phyloP scores from a whole-genome alignment of 805 yeast species.

The Cyberlindnera lachancei region DNA sequence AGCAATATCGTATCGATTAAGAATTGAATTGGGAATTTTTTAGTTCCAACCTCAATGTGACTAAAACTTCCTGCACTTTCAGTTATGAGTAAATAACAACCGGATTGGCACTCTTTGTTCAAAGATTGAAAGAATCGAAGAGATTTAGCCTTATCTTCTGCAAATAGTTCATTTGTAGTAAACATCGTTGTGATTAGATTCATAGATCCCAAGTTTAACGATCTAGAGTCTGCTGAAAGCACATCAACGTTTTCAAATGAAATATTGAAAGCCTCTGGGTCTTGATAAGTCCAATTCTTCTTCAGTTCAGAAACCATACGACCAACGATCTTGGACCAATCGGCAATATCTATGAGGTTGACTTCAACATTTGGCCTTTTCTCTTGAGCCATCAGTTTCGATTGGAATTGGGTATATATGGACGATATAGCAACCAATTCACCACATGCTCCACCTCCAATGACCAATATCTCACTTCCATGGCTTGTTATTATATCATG shows the following conservation, averaged over 20 bases:
- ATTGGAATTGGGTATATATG: slow-evolving; percentile 34
- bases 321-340: slow-evolving; percentile 55
- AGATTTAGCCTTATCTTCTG: slow-evolving; percentile 56
- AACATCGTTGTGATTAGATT: slow-evolving; percentile 66
- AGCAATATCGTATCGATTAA: slow-evolving; percentile 65
- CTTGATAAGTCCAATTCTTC: slow-evolving; percentile 45
- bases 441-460: slow-evolving; percentile 91
- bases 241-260: slow-evolving; percentile 31
- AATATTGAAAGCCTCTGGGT: slow-evolving; percentile 25
- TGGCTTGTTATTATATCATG: slow-evolving; percentile 26
- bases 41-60: slow-evolving; percentile 66
- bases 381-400: slow-evolving; percentile 10
- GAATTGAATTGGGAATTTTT: slow-evolving; percentile 76
- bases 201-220: slow-evolving; percentile 20
- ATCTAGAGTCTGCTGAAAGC: slow-evolving; percentile 20
- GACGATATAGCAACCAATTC: slow-evolving; percentile 62
- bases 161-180: slow-evolving; percentile 82
- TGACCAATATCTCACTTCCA: slow-evolving; percentile 40
- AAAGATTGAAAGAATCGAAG: slow-evolving; percentile 51
- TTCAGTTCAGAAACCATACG: slow-evolving; percentile 38
- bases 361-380: slow-evolving; percentile 33
- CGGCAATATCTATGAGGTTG: slow-evolving; percentile 66
- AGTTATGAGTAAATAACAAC: slow-evolving; percentile 56
- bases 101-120: slow-evolving; percentile 41
- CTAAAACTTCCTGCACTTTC: slow-evolving; percentile 92